Evolutionary conservation across 345 rosid genomes (phyloP).

Genomic region (Murraya koenigii): DNA sequence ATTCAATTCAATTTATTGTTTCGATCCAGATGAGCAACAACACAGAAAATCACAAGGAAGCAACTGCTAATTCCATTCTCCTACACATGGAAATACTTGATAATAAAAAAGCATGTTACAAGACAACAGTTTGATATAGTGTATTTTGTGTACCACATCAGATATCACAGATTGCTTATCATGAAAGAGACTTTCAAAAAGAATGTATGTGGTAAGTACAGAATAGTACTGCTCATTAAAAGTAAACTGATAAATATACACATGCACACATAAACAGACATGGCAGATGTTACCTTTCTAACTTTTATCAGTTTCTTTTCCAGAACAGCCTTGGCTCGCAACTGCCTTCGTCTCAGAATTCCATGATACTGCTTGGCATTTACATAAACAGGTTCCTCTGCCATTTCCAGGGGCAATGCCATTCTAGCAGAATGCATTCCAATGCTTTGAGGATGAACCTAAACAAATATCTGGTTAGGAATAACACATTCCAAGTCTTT

Average conservation of each 20-base stretch:
- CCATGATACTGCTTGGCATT: slow-evolving; percentile 79
- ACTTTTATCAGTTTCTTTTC: slow-evolving; percentile 51
- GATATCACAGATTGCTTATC: background rate
- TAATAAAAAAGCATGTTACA: background rate
- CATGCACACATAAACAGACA: background rate
- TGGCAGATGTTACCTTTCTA: slow-evolving; percentile 43
- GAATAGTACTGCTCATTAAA: background rate
- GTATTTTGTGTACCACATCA: background rate
- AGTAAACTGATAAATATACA: background rate
- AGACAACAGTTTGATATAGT: background rate
- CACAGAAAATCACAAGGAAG: background rate
- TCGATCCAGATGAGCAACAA: background rate
- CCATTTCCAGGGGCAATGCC: slow-evolving; percentile 57
- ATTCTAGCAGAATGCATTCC: slow-evolving; percentile 48
- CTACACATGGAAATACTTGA: background rate
- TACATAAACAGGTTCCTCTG: slow-evolving; percentile 74
- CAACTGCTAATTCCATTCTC: background rate
- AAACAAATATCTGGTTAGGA: slow-evolving; percentile 4
- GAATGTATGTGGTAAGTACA: background rate
- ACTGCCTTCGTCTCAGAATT: slow-evolving; percentile 65
- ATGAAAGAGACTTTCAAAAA: slow-evolving; percentile 1
- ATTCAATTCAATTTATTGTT: background rate
- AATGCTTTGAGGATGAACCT: slow-evolving; percentile 44
- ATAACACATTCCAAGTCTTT: background rate
- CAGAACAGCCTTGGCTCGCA: slow-evolving; percentile 64